Evolutionary conservation across 192 early-diverging fungal genomes (phyloP), one percentile per base, ranked within the genome.

Genomic region (Paraglomus occultum): DNA sequence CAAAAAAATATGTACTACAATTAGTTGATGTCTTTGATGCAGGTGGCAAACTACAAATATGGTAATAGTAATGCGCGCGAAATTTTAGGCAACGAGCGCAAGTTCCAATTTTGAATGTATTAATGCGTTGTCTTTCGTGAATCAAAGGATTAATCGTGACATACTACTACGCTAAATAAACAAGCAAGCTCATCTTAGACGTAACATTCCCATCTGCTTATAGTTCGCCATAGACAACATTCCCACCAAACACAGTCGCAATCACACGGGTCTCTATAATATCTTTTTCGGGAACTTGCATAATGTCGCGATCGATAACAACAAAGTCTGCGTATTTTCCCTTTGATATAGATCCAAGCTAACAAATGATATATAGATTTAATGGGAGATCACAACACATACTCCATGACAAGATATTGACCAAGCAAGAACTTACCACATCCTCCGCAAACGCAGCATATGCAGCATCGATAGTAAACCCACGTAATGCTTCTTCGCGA

Each of bases 281-380:
- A 23, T 83, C 62, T 22, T 47, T 8, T 23, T 82, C 80, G 6
- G 59, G 48, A 18, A 76, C 38, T 43, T 58, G 52, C 46, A 84
- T 45, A 57, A 82, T 85, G 45, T 87, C 79, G 14, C 64, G 43
- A 50, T 78, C 78, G 31, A 85, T 79, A 7, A 87, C 61, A 12
- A 70, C 76, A 72, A 86, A 88, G 72, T 86, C 84, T 0, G 84
- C 84, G 48, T 71, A 78, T 62, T 83, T 85, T 6, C 76, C 79
- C 31, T 60, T 59, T 8, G 69, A 39, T 46, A 86, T 83, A 1
- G 77, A 70, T 23, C 85, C 83, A 53, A 85, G n/a, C 43, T 79
- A 31, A 23, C 6, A 80, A 45, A 75, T 73, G 22, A 40, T 7
- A 82, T n/a, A n/a, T n/a, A n/a, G n/a, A n/a, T n/a, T n/a, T n/a